A percentile compares a stretch with the other conserved stretches of the same genome.
Conservation (phyloP, 2,329 filamentous ascomycete genomes). For the Cryphonectria carpinicola region DNA sequence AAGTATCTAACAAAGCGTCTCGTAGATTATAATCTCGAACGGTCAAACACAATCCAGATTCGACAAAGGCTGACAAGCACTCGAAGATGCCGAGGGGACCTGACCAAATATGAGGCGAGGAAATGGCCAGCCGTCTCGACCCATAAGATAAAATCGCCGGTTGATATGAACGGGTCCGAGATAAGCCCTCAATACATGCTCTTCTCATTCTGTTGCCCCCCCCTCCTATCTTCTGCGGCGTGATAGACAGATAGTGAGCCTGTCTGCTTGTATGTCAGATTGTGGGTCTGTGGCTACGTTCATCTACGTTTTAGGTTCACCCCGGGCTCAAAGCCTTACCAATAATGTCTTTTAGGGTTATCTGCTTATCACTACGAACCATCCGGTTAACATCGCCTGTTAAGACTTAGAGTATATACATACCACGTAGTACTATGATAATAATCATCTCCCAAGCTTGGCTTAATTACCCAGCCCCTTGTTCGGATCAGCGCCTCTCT, state of each 20-base stretch:
- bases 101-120: neutral
- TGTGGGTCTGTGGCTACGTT: conserved; percentile 8
- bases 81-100: neutral
- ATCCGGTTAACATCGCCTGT: neutral
- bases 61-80: neutral
- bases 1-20: neutral
- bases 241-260: conserved; percentile 8
- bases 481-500: neutral
- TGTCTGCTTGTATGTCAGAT: neutral
- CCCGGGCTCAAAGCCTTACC: neutral
- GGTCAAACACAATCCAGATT: neutral
- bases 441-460: neutral
- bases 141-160: neutral
- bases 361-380: conserved; percentile 10
- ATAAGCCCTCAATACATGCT: neutral
- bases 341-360: conserved; percentile 11
- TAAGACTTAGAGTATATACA: neutral
- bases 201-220: neutral
- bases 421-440: neutral
- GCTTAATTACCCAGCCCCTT: neutral
- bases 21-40: neutral
- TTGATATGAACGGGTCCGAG: neutral
- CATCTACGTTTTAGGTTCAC: neutral
- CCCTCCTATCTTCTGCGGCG: neutral
- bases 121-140: neutral